These are phyloP conservation scores for Liquidambar formosana DNA, from an alignment of 164 flowering plant species.

Conservation along the genomic window DNA sequence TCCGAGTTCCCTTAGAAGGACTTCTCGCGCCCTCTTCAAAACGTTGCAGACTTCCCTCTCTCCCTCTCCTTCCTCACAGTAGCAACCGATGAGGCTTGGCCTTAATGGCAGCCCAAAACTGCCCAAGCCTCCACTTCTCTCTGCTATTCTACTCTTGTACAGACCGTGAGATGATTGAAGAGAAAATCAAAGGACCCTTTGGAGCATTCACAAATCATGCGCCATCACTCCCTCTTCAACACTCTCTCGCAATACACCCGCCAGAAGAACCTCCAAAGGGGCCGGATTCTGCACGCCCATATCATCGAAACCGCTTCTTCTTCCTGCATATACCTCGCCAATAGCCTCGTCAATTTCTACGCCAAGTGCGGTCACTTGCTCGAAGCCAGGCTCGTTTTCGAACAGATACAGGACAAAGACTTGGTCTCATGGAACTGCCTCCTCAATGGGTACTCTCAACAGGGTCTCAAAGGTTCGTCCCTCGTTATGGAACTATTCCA, in stretches of 20 bases:
- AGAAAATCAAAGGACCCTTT: too few species aligned
- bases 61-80: too few species aligned
- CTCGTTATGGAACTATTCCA: slow-evolving; percentile 46
- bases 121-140: too few species aligned
- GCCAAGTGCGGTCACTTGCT: slow-evolving; percentile 51
- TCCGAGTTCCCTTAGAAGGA: too few species aligned
- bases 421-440: slow-evolving; percentile 76
- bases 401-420: slow-evolving; percentile 41
- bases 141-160: too few species aligned
- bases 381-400: slow-evolving; percentile 53
- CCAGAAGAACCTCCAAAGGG: slow-evolving; percentile 40
- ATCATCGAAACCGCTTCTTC: slow-evolving; percentile 48
- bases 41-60: too few species aligned
- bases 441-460: slow-evolving; percentile 61
- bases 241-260: slow-evolving; percentile 42
- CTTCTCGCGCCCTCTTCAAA: too few species aligned
- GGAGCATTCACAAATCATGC: too few species aligned
- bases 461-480: slow-evolving; percentile 22
- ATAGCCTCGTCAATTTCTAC: slow-evolving; percentile 63
- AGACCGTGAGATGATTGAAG: too few species aligned
- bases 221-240: slow-evolving; percentile 33
- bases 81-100: too few species aligned
- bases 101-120: too few species aligned
- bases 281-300: slow-evolving; percentile 60
- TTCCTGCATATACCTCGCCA: slow-evolving; percentile 45